Evolutionary conservation across 2,329 filamentous ascomycete genomes (phyloP).

Genomic region (Fusarium sp.): DNA sequence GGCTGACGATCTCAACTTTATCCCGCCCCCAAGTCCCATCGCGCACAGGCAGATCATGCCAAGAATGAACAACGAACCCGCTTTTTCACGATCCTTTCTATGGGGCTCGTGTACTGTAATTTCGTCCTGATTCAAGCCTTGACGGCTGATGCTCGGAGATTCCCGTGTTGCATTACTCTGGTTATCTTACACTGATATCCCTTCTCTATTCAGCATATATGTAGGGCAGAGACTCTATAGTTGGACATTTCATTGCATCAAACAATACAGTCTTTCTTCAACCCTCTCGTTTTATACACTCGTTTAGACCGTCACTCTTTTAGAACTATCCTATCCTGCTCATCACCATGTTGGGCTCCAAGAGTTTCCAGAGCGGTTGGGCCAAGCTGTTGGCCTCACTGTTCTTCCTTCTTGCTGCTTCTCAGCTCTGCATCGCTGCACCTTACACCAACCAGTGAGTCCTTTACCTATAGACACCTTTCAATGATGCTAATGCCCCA

Average conservation of each 20-base stretch:
- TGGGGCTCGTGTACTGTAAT: conserved; percentile 3
- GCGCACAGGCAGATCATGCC: neutral
- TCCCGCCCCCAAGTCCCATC: neutral
- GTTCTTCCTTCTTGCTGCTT: neutral
- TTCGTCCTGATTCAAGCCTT: neutral
- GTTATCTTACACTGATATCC: neutral
- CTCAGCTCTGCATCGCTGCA: conserved; percentile 1
- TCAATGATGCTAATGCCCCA: neutral
- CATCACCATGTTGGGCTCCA: neutral
- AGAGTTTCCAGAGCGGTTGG: neutral
- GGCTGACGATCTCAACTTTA: neutral
- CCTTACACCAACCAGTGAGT: neutral
- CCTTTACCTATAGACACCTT: accelerated
- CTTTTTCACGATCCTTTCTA: conserved; percentile 1
- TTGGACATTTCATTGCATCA: neutral
- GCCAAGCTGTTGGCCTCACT: neutral
- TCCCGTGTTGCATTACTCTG: too few species aligned
- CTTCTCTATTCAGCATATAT: neutral
- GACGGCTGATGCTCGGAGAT: neutral
- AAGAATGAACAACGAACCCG: neutral
- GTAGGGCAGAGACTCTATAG: neutral
- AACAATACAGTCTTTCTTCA: neutral
- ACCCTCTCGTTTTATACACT: neutral
- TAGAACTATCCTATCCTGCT: accelerated
- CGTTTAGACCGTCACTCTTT: neutral